Evolutionary conservation across 345 rosid species (phyloP), one percentile per base, ranked within the genome.

Genomic region (Populus davidiana): DNA sequence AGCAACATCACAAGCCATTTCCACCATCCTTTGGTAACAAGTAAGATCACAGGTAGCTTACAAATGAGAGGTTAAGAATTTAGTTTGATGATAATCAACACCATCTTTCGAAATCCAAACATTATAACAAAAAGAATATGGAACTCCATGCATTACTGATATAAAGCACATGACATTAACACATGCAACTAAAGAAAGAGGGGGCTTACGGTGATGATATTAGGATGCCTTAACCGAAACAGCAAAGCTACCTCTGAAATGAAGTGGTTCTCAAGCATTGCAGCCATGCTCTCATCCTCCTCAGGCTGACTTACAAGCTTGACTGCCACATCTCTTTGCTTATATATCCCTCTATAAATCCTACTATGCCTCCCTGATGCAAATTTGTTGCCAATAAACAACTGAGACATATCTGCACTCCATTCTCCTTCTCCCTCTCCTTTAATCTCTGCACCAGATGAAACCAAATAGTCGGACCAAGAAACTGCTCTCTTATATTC

Each of bases 401-500:
- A 83, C 78, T 89, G 90, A 41, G 96, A 92, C 93, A 92, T 88
- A 79, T 92, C 93, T 18, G 93, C 96, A 77, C 90, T 89, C 92
- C 96, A 92, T 77, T 84, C 89, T 44, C 80, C 87, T 71, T 88
- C 96, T 49, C 90, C 92, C 50, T 86, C 96, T 43, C 89, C 92
- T 72, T 88, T 91, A 63, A 91, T 91, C 82, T 81, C 93, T 10
- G 88, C 96, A 27, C 96, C 93, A 4, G 93, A 88, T 36, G 96
- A 87, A 49, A 91, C 93, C 85, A 91, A 74, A 81, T 91, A 91
- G 86, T 91, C 89, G 67, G 96, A 91, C 96, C 96, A 91, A 38
- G 96, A 91, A 70, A 88, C 82, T 1, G 96, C 93, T 67, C 87
- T 86, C 72, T 44, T 86, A 86, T 91, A 91, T 64, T 91, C 96